Conservation (phyloP, 371 early-diverging fungal genomes). For the Mortierella sp. region DNA sequence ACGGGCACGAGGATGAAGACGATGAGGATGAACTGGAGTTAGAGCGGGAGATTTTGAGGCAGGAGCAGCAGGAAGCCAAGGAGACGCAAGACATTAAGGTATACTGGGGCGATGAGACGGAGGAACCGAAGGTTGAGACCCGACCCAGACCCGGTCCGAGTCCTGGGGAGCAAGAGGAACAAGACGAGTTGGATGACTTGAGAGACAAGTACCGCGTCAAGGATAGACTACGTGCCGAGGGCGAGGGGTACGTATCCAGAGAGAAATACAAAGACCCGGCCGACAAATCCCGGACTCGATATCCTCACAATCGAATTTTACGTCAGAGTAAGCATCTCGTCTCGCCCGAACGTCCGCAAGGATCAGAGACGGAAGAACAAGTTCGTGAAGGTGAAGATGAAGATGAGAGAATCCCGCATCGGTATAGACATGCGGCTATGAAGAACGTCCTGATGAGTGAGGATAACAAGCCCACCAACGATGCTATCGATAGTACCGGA, state of each 20-base stretch:
- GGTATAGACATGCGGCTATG: too few species aligned
- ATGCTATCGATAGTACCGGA: too few species aligned
- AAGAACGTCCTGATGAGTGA: too few species aligned
- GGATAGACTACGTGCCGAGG: constrained; percentile 4
- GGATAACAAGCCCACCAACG: too few species aligned
- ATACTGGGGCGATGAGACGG: constrained; percentile 24
- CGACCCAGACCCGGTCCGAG: background rate
- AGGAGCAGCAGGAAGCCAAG: background rate
- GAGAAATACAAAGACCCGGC: background rate
- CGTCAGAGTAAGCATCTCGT: constrained; percentile 17
- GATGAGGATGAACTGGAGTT: constrained; percentile 15
- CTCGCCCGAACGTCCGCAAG: constrained; percentile 2
- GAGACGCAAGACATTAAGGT: background rate
- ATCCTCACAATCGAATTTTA: constrained; percentile 10
- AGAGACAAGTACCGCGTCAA: background rate
- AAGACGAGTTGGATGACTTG: background rate
- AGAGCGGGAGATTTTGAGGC: constrained; percentile 8
- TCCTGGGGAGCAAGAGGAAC: background rate
- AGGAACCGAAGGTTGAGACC: constrained; percentile 2
- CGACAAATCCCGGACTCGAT: constrained; percentile 1
- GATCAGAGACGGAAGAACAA: background rate
- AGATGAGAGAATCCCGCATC: background rate
- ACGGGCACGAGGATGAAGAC: constrained; percentile 11
- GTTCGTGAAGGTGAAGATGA: background rate
- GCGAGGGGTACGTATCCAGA: background rate